Evolutionary conservation across 371 early-diverging fungal species (phyloP).

Genomic region (Coelomomyces lativittatus): DNA sequence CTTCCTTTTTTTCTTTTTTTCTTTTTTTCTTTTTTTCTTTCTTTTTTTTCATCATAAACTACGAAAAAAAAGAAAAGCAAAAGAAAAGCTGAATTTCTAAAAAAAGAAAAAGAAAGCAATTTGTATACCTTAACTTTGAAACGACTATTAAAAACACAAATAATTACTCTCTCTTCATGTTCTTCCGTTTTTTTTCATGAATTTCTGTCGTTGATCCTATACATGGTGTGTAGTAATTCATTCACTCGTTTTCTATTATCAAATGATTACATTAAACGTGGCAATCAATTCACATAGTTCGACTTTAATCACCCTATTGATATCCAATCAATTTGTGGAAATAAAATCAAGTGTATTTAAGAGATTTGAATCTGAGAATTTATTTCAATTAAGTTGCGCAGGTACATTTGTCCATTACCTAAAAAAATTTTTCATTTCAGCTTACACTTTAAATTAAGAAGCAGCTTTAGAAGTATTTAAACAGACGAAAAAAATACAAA

Average conservation of each 20-base stretch:
- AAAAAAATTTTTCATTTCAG: not conserved
- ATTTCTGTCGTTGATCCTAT: no score
- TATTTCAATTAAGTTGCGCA: constrained; percentile 79
- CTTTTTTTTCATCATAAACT: no score
- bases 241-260: constrained; percentile 75
- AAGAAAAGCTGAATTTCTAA: no score
- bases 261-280: constrained; percentile 86
- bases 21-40: no score
- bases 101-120: no score
- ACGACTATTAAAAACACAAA: no score
- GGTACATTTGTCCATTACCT: constrained; percentile 22
- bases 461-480: no score
- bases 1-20: no score
- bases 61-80: no score
- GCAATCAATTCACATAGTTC: constrained; percentile 87
- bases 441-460: not conserved
- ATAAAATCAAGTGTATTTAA: constrained; percentile 92
- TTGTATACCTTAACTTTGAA: no score
- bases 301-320: constrained; percentile 68
- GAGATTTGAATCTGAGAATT: constrained; percentile 79
- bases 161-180: no score
- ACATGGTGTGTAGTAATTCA: constrained; percentile 38
- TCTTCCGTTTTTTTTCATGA: no score
- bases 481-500: not conserved
- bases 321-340: constrained; percentile 94